These are phyloP conservation scores for Albifimbria verrucaria DNA, from an alignment of 2,329 filamentous ascomycete genomes.

Conservation along the genomic window DNA sequence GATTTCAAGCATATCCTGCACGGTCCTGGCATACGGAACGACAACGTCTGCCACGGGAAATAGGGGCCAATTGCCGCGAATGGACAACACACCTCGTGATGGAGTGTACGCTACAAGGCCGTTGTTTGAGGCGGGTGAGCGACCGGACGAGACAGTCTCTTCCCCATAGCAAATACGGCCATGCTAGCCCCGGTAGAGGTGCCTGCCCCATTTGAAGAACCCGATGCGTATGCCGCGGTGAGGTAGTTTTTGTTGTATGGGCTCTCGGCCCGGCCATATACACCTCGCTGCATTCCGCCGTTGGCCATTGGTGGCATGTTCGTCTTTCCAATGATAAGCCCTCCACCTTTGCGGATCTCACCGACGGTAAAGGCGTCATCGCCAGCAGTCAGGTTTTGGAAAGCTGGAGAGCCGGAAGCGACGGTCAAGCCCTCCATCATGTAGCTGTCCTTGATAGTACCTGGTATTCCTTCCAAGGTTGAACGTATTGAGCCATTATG, in stretches of 20 bases:
- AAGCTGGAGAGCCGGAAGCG: slow-evolving; percentile 52
- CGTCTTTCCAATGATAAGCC: slow-evolving; percentile 41
- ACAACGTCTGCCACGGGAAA: slow-evolving; percentile 55
- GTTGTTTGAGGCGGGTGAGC: slow-evolving; percentile 56
- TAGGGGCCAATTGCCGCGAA: slow-evolving; percentile 51
- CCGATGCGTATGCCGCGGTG: slow-evolving; percentile 52
- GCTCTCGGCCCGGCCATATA: slow-evolving; percentile 53
- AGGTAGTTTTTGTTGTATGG: slow-evolving; percentile 53
- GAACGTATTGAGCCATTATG: slow-evolving; percentile 4
- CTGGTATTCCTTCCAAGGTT: slow-evolving; percentile 53
- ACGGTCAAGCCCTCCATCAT: slow-evolving; percentile 51
- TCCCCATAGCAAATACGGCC: slow-evolving; percentile 49
- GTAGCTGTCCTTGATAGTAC: slow-evolving; percentile 56
- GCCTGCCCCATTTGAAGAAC: slow-evolving; percentile 55
- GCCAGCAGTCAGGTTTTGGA: slow-evolving; percentile 44
- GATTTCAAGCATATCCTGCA: slow-evolving; percentile 46
- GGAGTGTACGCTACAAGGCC: slow-evolving; percentile 54
- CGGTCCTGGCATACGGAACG: slow-evolving; percentile 48
- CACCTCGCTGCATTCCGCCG: slow-evolving; percentile 52
- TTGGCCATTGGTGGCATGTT: slow-evolving; percentile 58
- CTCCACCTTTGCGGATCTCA: slow-evolving; percentile 35
- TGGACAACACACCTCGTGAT: slow-evolving; percentile 47
- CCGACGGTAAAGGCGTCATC: slow-evolving; percentile 50
- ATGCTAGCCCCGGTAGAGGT: slow-evolving; percentile 48
- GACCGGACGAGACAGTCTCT: slow-evolving; percentile 55